Evolutionary conservation across 371 early-diverging fungal genomes (phyloP), one percentile per base, ranked within the genome.

Genomic region (Sporodiniella umbellata): DNA sequence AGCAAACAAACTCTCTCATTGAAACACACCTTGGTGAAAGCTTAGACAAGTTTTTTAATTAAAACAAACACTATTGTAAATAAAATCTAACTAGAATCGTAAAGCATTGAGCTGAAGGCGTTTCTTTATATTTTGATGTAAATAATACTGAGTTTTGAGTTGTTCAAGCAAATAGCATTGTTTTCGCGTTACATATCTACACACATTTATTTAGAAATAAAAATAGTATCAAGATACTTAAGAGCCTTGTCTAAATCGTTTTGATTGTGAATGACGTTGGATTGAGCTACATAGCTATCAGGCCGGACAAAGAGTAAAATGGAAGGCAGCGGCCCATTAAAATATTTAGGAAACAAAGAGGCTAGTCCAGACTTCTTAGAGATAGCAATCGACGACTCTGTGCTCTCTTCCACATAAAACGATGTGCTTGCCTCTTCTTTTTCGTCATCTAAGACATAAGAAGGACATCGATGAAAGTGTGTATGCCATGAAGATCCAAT

Each of bases 11-110:
- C 67, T 79, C 85, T 37, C 79, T 86, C 48, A 95, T 97, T 46
- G 94, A 97, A 60, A 76, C 83, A 14, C 86, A 89, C 50, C 68
- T 94, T 44, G 97, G 96, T 54, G 96, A 95, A 64, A 86, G 88
- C 17, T 69, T 91, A 46, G 84, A 86, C 39, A 83, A 88, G 47
- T 90, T 89, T 62, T 82, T 91, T 49, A 80, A 84, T 30, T 89
- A n/a, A 84, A 56, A 57, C 21, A 49, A 40, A 25, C 7, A 15
- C 4, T 14, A 31, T 15, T 51, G 42, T 26, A 38, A 48, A 48
- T 38, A 48, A 8, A 31, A 31, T 31, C 12, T 31, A 31, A 12
- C 12, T 10, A 10, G 12, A 12, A 31, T 10, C 12, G 12, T 10
- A 31, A 10, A 31, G 7, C 31, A 8, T 31, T 31, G 2, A n/a